These are phyloP conservation scores for Neckera pumila DNA, from an alignment of 225 moss, liverwort and hornwort species.

Conservation along the genomic window DNA sequence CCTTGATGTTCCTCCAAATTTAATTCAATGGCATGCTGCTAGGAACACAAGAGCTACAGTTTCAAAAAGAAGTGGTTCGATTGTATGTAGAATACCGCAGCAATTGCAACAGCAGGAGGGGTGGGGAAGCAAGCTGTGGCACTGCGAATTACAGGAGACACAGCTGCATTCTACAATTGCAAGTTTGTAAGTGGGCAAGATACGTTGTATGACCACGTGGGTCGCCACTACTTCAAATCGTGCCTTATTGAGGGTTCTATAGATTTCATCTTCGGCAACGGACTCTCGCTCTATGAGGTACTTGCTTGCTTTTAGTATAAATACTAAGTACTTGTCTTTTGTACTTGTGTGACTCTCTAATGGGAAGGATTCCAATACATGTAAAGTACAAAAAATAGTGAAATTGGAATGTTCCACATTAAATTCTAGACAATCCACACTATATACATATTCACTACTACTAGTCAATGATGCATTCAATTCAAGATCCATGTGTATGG, in stretches of 20 bases:
- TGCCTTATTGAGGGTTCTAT: conserved; percentile 24
- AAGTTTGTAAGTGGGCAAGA: conserved; percentile 23
- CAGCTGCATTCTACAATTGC: conserved; percentile 20
- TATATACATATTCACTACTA: no score
- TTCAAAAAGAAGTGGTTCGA: no score
- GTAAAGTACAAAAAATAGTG: no score
- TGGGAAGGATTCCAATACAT: neutral
- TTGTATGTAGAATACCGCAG: conserved; percentile 32
- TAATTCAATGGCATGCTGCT: no score
- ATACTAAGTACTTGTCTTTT: neutral
- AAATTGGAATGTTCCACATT: no score
- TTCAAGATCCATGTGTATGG: no score
- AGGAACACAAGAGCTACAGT: no score
- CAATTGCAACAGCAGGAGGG: neutral
- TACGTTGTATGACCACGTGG: conserved; percentile 26
- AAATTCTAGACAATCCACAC: no score
- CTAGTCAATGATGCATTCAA: no score
- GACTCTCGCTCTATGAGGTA: conserved; percentile 27
- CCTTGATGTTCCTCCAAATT: no score
- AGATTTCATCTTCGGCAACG: conserved; percentile 34
- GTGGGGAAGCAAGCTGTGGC: conserved; percentile 26
- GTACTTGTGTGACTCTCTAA: neutral
- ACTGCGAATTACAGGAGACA: conserved; percentile 13
- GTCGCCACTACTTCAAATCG: conserved; percentile 33
- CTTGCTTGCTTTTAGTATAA: neutral